A percentile compares a stretch with the other conserved stretches of the same genome.
Evolutionary conservation across 2,329 filamentous ascomycete species (phyloP).

Genomic region (Diaporthe vaccinii): DNA sequence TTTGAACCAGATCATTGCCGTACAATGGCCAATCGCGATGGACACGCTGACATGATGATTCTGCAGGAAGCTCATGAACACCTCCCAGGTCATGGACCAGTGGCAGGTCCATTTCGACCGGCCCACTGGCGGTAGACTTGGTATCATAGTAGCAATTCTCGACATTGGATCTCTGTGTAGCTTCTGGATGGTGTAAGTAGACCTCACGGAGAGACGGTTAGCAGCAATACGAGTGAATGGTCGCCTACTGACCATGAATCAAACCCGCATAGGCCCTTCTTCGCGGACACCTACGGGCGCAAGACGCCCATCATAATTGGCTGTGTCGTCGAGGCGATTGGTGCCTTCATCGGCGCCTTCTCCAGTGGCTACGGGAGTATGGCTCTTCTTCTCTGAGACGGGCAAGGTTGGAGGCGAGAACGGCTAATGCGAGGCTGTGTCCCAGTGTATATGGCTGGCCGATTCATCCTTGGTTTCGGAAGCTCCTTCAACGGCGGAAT

Average conservation of each 20-base stretch:
- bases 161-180: constrained; percentile 64
- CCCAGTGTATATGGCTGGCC: constrained; percentile 69
- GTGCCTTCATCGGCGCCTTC: constrained; percentile 58
- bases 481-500: constrained; percentile 53
- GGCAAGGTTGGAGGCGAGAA: neutral
- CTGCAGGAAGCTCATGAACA: constrained; percentile 63
- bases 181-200: constrained; percentile 53
- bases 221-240: neutral
- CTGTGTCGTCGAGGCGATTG: constrained; percentile 61
- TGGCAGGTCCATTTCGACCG: constrained; percentile 67
- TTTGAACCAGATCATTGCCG: neutral
- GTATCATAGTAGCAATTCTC: constrained; percentile 66
- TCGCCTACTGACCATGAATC: neutral
- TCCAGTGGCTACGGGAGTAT: constrained; percentile 58
- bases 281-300: constrained; percentile 60
- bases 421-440: constrained; percentile 37
- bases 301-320: constrained; percentile 59
- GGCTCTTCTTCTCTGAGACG: constrained; percentile 41
- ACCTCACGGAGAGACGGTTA: neutral
- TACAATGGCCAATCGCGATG: neutral
- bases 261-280: constrained; percentile 51
- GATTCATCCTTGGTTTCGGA: constrained; percentile 77
- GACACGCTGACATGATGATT: constrained; percentile 52
- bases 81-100: constrained; percentile 67
- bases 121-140: constrained; percentile 58